phyloP scores from a whole-genome alignment of 2,329 filamentous ascomycete genomes.

The Furcasterigmium sp. region DNA sequence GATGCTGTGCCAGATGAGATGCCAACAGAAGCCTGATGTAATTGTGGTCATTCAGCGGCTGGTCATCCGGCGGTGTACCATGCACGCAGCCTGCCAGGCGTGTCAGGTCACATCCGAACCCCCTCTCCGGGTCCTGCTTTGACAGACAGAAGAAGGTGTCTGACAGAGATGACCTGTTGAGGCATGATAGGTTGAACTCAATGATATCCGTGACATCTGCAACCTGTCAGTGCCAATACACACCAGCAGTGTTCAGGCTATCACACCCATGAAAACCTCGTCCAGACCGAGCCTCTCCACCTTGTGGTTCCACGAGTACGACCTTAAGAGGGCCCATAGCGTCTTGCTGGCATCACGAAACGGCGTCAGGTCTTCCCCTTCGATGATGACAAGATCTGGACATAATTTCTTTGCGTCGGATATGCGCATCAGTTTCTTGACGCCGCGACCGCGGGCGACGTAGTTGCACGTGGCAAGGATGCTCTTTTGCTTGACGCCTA shows the following conservation, averaged over 20 bases:
- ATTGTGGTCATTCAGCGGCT: constrained; percentile 28
- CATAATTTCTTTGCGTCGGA: constrained; percentile 74
- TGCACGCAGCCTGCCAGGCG: constrained; percentile 57
- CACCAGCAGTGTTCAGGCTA: not conserved
- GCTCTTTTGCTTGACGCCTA: constrained; percentile 89
- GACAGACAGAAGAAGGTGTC: constrained; percentile 79
- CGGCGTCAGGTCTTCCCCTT: constrained; percentile 79
- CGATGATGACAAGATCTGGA: constrained; percentile 77
- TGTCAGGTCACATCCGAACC: constrained; percentile 74
- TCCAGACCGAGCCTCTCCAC: constrained; percentile 86
- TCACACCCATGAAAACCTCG: constrained; percentile 59
- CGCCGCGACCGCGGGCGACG: constrained; percentile 67
- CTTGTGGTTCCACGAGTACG: constrained; percentile 71
- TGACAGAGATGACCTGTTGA: constrained; percentile 60
- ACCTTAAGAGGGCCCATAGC: constrained; percentile 67
- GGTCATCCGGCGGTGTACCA: constrained; percentile 13
- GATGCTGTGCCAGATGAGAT: constrained; percentile 72
- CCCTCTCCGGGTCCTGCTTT: constrained; percentile 66
- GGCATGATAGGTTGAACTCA: constrained; percentile 68
- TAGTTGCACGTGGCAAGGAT: constrained; percentile 95
- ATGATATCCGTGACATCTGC: constrained; percentile 83
- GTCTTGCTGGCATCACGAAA: constrained; percentile 85
- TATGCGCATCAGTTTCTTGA: constrained; percentile 81
- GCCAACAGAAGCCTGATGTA: constrained; percentile 65
- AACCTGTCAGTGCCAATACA: constrained; percentile 36